Evolutionary conservation across 352 stramenopile species (phyloP).

Genomic region (Globisporangium camurandrum): DNA sequence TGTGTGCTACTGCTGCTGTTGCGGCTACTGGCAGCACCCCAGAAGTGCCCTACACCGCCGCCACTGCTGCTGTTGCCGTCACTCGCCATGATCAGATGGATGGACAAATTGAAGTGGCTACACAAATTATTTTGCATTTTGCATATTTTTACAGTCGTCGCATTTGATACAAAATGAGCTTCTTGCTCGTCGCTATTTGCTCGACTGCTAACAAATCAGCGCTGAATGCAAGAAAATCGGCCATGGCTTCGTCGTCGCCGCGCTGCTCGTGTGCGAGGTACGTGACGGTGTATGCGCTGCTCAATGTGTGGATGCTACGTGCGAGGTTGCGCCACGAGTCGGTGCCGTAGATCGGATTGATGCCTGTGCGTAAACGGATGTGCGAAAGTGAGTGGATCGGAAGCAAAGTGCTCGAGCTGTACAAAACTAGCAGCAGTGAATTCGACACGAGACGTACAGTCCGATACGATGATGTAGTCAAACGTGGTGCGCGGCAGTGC

Average conservation of each 20-base stretch:
- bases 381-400: not conserved
- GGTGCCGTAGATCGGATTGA: constrained; percentile 80
- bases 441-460: too few species aligned
- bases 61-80: not conserved
- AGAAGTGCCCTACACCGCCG: constrained; percentile 24
- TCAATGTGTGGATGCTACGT: constrained; percentile 56
- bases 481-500: constrained; percentile 23
- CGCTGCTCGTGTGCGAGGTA: constrained; percentile 66
- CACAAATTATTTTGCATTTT: not conserved
- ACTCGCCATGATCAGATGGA: constrained; percentile 1
- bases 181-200: constrained; percentile 28
- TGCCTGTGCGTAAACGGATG: constrained; percentile 19
- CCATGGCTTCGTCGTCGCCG: constrained; percentile 65
- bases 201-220: constrained; percentile 26
- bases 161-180: constrained; percentile 51
- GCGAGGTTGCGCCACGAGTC: constrained; percentile 76
- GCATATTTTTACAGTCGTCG: constrained; percentile 6
- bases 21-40: constrained; percentile 9
- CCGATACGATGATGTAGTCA: constrained; percentile 68
- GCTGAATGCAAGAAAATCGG: constrained; percentile 54
- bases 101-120: not conserved
- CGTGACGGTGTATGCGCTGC: constrained; percentile 38
- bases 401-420: not conserved
- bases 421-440: too few species aligned
- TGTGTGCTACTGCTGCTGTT: not conserved